A percentile compares a stretch with the other conserved stretches of the same genome.
Evolutionary conservation across 306 rosid species (phyloP).

Genomic region (Mimosa bimucronata): DNA sequence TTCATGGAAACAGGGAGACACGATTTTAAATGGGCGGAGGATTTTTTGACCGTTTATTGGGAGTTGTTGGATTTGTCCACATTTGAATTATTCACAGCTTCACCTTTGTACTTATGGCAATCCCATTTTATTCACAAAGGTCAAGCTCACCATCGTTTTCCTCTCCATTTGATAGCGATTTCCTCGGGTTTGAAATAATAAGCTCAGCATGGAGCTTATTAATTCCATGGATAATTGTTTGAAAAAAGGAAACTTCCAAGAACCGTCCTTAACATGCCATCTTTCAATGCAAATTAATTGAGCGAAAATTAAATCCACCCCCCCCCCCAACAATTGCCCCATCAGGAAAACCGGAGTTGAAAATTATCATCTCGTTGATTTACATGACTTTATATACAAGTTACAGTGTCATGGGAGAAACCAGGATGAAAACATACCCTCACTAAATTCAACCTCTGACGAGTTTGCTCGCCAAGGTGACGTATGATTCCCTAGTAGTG

Average conservation of each 20-base stretch:
- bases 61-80: conserved; percentile 18
- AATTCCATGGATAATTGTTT: neutral
- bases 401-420: conserved; percentile 47
- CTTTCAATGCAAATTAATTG: neutral
- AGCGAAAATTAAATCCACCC: neutral
- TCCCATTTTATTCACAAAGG: neutral
- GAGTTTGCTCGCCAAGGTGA: conserved; percentile 62
- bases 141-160: neutral
- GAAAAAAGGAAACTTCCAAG: neutral
- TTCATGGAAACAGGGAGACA: conserved; percentile 32
- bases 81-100: neutral
- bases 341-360: conserved; percentile 35
- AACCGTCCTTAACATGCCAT: neutral
- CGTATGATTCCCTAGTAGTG: conserved; percentile 46
- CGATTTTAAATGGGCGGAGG: neutral
- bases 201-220: neutral
- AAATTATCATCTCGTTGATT: conserved; percentile 52
- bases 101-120: neutral
- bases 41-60: conserved; percentile 21
- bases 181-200: neutral
- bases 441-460: conserved; percentile 61
- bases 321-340: neutral
- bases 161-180: neutral
- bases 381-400: conserved; percentile 65
- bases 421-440: conserved; percentile 50